Conservation (phyloP, 129 eudicot genomes). For the sunflower (Helianthus annuus) region DNA sequence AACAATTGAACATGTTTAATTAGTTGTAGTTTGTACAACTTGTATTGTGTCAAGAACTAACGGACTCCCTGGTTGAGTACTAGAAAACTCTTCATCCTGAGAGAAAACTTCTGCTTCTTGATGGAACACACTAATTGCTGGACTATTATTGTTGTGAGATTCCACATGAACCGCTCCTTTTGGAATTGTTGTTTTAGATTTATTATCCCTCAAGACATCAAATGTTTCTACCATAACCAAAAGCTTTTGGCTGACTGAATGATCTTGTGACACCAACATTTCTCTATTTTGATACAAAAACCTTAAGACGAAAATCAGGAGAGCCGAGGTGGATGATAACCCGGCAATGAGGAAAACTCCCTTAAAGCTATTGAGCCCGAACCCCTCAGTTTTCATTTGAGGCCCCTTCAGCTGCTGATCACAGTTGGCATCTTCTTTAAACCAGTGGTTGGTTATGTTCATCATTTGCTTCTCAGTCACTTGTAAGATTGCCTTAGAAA, state of each 20-base stretch:
- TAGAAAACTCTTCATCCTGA: background rate
- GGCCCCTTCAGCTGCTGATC: background rate
- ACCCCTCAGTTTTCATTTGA: background rate
- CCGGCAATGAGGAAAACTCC: slow-evolving; percentile 2
- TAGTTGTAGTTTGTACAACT: slow-evolving; percentile 12
- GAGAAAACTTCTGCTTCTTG: slow-evolving; percentile 6
- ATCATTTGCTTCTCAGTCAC: slow-evolving; percentile 20
- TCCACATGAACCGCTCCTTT: background rate
- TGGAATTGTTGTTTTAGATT: background rate
- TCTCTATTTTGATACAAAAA: slow-evolving; percentile 15
- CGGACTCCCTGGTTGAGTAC: slow-evolving; percentile 12
- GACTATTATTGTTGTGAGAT: background rate
- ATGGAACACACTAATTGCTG: background rate
- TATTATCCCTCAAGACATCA: slow-evolving; percentile 19
- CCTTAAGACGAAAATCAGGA: background rate
- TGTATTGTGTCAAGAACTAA: slow-evolving; percentile 12
- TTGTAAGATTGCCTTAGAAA: slow-evolving; percentile 11
- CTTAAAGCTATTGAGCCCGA: slow-evolving; percentile 13
- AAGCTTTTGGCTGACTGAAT: slow-evolving; percentile 9
- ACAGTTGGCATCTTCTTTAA: background rate
- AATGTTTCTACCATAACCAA: background rate
- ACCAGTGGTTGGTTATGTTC: slow-evolving; percentile 19
- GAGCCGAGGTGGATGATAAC: slow-evolving; percentile 14
- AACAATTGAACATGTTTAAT: background rate
- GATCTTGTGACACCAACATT: background rate